phyloP scores from a whole-genome alignment of 768 basidiomycete species.

The Rhizopogon sp. region DNA sequence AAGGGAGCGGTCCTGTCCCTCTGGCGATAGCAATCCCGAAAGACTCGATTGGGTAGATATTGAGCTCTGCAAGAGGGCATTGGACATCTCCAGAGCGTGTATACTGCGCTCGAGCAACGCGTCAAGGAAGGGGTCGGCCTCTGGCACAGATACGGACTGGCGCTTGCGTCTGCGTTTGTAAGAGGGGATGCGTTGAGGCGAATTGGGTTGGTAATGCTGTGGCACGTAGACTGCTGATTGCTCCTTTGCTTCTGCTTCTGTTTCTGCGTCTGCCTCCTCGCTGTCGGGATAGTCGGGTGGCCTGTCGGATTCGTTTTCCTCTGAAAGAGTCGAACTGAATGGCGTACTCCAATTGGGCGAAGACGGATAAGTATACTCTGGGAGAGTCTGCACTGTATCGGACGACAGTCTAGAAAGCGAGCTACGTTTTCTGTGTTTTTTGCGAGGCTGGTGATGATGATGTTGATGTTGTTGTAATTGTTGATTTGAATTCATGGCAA shows the following conservation, averaged over 20 bases:
- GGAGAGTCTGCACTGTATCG: conserved; percentile 61
- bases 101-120: conserved; percentile 78
- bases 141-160: conserved; percentile 13
- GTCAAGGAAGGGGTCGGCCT: conserved; percentile 59
- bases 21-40: conserved; percentile 43
- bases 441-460: conserved; percentile 17
- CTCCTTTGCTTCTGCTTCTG: conserved; percentile 42
- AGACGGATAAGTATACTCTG: conserved; percentile 47
- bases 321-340: conserved; percentile 13
- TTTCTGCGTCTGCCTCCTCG: conserved; percentile 72
- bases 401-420: conserved; percentile 58
- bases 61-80: conserved; percentile 69
- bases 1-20: conserved; percentile 40
- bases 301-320: conserved; percentile 41
- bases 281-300: conserved; percentile 78
- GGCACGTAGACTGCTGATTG: conserved; percentile 19
- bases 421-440: conserved; percentile 50
- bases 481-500: conserved; percentile 15
- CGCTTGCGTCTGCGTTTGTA: conserved; percentile 23
- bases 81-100: conserved; percentile 83
- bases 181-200: conserved; percentile 27
- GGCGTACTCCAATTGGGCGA: conserved; percentile 21
- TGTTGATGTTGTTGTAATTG: neutral
- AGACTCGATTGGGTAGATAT: conserved; percentile 64
- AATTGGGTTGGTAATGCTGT: conserved; percentile 24